phyloP scores from a whole-genome alignment of 768 basidiomycete species.

The Myochromella boudieri region DNA sequence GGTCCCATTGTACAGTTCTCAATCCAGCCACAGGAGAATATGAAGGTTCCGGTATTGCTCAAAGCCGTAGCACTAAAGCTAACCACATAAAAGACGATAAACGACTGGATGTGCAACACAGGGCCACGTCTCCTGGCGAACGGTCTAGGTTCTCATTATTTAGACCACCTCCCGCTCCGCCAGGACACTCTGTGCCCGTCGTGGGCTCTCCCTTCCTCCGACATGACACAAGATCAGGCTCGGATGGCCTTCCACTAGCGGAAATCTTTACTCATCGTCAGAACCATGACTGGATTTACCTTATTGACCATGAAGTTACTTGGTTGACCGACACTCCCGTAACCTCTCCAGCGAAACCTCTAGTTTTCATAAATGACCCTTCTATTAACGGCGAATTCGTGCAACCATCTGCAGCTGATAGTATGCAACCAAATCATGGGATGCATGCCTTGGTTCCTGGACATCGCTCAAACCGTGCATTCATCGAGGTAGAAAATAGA shows the following conservation, averaged over 20 bases:
- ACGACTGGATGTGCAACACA: background rate
- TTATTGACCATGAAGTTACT: background rate
- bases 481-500: slow-evolving; percentile 8
- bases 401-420: background rate
- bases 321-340: slow-evolving; percentile 6
- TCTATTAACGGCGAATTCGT: slow-evolving; percentile 5
- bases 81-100: background rate
- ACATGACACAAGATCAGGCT: background rate
- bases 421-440: slow-evolving; percentile 5
- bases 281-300: background rate
- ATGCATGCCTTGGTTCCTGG: slow-evolving; percentile 4
- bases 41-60: background rate
- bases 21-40: background rate
- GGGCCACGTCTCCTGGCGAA: background rate
- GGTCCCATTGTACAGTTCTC: background rate
- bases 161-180: too few species aligned
- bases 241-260: background rate
- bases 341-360: slow-evolving; percentile 2
- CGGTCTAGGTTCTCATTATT: too few species aligned
- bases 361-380: slow-evolving; percentile 17
- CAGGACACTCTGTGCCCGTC: too few species aligned
- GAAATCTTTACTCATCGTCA: background rate
- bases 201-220: too few species aligned
- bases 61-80: background rate
- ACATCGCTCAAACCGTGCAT: slow-evolving; percentile 4